A percentile compares a stretch with the other conserved stretches of the same genome.
phyloP scores from a whole-genome alignment of 129 eudicot species.

The Sambucus nigra region DNA sequence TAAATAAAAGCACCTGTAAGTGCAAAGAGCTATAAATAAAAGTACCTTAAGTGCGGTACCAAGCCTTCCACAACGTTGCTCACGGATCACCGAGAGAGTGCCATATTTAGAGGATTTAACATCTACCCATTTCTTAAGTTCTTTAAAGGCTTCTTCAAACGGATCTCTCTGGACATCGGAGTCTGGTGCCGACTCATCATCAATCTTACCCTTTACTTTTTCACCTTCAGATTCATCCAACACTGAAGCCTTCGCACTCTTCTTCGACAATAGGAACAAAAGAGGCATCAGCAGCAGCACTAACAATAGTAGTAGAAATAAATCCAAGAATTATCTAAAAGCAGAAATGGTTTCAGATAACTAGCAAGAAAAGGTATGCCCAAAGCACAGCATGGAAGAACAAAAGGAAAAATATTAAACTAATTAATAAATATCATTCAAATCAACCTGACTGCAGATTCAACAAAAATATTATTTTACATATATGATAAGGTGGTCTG shows the following conservation, averaged over 20 bases:
- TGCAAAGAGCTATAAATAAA: neutral
- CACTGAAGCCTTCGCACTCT: conserved; percentile 51
- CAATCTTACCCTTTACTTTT: conserved; percentile 27
- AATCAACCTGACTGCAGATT: too few relatives aligned
- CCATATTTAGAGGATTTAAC: conserved; percentile 56
- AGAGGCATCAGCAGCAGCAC: conserved; percentile 2
- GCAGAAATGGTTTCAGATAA: neutral
- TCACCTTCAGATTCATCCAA: conserved; percentile 30
- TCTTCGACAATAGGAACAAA: conserved; percentile 9
- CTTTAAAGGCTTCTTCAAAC: conserved; percentile 81
- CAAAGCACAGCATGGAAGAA: too few relatives aligned
- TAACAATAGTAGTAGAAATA: neutral
- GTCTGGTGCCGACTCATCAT: conserved; percentile 21
- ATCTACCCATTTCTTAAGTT: conserved; percentile 83
- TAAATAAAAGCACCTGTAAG: neutral
- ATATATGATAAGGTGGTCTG: too few relatives aligned
- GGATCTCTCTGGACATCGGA: conserved; percentile 23
- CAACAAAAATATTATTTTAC: too few relatives aligned
- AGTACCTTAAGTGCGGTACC: conserved; percentile 89
- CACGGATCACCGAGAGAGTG: conserved; percentile 63
- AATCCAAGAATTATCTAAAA: neutral
- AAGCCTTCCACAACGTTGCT: conserved; percentile 59
- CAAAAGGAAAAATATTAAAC: too few relatives aligned
- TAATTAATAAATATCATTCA: too few relatives aligned
- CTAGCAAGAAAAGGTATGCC: neutral